Percentiles rank a stretch among this genome's conserved stretches.
phyloP scores from a whole-genome alignment of 305 asterid species.

The Salvia sclarea region DNA sequence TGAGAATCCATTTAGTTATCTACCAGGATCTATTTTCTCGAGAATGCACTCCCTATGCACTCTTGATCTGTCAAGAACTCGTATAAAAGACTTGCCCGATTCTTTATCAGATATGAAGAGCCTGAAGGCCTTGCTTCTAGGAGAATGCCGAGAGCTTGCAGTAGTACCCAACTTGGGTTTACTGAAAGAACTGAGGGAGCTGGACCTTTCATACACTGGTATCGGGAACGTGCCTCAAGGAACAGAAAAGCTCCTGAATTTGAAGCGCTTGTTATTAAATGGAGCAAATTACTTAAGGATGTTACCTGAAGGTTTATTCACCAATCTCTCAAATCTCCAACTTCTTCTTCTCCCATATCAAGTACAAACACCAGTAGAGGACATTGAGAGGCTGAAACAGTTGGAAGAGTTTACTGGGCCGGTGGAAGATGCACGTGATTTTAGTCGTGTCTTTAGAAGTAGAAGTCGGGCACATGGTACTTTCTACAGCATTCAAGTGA shows the following conservation, averaged over 20 bases:
- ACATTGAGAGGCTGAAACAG: constrained; percentile 1
- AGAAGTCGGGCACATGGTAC: background rate
- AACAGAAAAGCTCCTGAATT: background rate
- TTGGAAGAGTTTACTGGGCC: background rate
- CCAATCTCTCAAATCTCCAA: constrained; percentile 12
- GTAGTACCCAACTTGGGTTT: background rate
- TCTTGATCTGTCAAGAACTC: constrained; percentile 17
- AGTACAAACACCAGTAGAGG: background rate
- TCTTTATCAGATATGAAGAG: constrained; percentile 26
- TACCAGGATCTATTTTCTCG: constrained; percentile 22
- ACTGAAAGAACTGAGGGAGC: constrained; percentile 19
- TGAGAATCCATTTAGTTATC: background rate
- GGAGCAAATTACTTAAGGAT: background rate
- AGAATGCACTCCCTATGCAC: constrained; percentile 21
- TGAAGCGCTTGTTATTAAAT: background rate
- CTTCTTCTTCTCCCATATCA: constrained; percentile 18
- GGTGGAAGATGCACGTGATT: background rate
- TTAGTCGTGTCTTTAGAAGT: background rate
- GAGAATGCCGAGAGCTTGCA: background rate
- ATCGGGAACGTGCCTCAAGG: constrained; percentile 14
- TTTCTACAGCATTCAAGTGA: background rate
- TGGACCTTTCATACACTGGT: background rate
- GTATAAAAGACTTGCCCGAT: constrained; percentile 19
- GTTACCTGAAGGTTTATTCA: background rate
- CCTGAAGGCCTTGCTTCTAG: constrained; percentile 20